Evolutionary conservation across 2,329 filamentous ascomycete species (phyloP), one percentile per base, ranked within the genome.

Genomic region (Coleophoma crateriformis): DNA sequence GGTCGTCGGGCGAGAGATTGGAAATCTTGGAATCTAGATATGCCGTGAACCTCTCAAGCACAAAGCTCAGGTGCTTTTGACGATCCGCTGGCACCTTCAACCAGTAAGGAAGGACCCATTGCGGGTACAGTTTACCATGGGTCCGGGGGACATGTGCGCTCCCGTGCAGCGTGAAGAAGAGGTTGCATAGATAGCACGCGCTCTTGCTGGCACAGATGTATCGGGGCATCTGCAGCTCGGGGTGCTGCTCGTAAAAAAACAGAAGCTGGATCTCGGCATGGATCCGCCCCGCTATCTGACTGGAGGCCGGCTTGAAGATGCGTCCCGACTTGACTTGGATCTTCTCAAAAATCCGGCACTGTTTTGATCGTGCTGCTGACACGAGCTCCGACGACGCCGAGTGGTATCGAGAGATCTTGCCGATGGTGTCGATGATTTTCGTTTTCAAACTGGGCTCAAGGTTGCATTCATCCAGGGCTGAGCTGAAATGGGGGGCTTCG

Each of bases 231-330:
- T 57, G 53, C 0, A 50, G 47, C 0, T 51, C n/a, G 3, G 58
- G 46, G 32, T 65, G 52, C 2, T 63, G 45, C 45, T 74, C 68
- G 48, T 68, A 74, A 52, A 72, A 66, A 46, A 67, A 69, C 8
- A 77, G 50, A 17, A 79, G 66, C 51, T 78, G 74, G 22, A 79
- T 68, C 57, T 78, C 74, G 4, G 74, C 74, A 51, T 79, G 75
- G 20, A 78, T 64, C 45, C 67, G 71, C 37, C 5, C 22, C 35
- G 33, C 19, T 42, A 33, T 33, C 32, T 22, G 33, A 19, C 40
- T 45, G 49, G 32, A 52, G 45, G 17, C 38, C 33, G 45, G 58
- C 44, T 45, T 50, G 40, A 33, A 44, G 41, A 50, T 55, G 37
- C 50, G 32, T 15, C 61, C 54, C 3, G 56, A 20, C 39, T 60